phyloP scores from a whole-genome alignment of 371 early-diverging fungal species.

The Quaeritorhiza haematococci region DNA sequence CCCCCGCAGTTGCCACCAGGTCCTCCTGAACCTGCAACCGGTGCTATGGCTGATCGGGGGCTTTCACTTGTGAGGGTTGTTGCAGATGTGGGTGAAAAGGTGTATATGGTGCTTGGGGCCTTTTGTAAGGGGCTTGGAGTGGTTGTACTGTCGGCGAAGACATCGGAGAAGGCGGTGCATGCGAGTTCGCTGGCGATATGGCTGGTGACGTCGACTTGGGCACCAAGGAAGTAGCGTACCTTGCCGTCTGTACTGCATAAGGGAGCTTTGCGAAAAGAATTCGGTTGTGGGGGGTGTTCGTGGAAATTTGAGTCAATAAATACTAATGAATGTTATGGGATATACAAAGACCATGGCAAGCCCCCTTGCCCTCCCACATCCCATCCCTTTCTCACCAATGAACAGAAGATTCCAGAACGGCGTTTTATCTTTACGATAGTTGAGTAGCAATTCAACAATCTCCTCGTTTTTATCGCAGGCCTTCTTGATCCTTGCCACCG shows the following conservation, averaged over 20 bases:
- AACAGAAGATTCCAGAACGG: constrained; percentile 17
- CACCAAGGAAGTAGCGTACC: constrained; percentile 11
- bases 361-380: not conserved
- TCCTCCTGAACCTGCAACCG: constrained; percentile 1
- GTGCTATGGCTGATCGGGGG: no score
- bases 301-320: not conserved
- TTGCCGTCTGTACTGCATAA: not conserved
- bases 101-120: not conserved
- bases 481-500: constrained; percentile 3
- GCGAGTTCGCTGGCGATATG: not conserved
- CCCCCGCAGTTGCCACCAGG: not conserved
- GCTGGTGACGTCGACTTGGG: constrained; percentile 3
- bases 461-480: constrained; percentile 5
- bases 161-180: not conserved
- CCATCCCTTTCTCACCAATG: not conserved
- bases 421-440: constrained; percentile 13
- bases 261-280: not conserved
- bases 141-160: not conserved
- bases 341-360: no score
- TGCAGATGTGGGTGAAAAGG: not conserved
- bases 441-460: constrained; percentile 10
- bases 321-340: not conserved
- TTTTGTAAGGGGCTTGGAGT: not conserved
- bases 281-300: not conserved
- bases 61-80: no score